A percentile compares a stretch with the other conserved stretches of the same genome.
Conservation (phyloP, 164 flowering plant genomes). For the Kingdonia uniflora region DNA sequence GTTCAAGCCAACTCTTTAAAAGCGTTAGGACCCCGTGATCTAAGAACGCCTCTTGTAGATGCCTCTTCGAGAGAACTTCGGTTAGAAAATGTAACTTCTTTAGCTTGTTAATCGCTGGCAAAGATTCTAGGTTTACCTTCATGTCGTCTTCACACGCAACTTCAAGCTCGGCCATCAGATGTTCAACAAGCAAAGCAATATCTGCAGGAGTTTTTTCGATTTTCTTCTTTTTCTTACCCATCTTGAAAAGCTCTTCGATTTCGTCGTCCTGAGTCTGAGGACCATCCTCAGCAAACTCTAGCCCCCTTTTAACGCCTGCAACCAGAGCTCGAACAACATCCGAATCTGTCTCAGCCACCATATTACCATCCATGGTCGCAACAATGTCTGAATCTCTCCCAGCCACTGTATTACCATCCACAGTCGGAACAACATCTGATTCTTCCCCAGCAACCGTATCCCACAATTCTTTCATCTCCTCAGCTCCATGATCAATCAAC, state of each 20-base stretch:
- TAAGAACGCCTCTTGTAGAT: slow-evolving; percentile 81
- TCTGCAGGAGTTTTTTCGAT: slow-evolving; percentile 81
- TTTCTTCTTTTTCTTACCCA: slow-evolving; percentile 93
- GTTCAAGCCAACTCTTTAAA: slow-evolving; percentile 91
- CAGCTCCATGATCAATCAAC: slow-evolving; percentile 32
- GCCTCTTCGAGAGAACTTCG: slow-evolving; percentile 89
- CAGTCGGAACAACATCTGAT: too few relatives aligned
- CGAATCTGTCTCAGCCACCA: slow-evolving; percentile 54
- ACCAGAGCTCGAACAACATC: too few relatives aligned
- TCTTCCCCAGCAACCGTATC: slow-evolving; percentile 75
- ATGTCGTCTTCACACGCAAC: slow-evolving; percentile 94
- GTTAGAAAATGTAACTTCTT: slow-evolving; percentile 84
- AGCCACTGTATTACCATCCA: too few relatives aligned
- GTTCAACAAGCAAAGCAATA: slow-evolving; percentile 76
- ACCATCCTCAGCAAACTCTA: too few relatives aligned
- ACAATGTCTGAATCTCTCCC: too few relatives aligned
- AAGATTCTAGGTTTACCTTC: slow-evolving; percentile 61
- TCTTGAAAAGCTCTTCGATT: slow-evolving; percentile 54
- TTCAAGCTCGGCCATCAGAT: slow-evolving; percentile 94
- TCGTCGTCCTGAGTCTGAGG: too few relatives aligned
- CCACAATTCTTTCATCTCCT: slow-evolving; percentile 89
- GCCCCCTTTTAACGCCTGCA: too few relatives aligned
- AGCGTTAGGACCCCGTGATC: slow-evolving; percentile 87
- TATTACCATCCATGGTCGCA: too few relatives aligned
- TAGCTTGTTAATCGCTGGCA: slow-evolving; percentile 92